These are phyloP conservation scores for Coemansia sp. DNA, from an alignment of 192 early-diverging fungal species.

Conservation along the genomic window DNA sequence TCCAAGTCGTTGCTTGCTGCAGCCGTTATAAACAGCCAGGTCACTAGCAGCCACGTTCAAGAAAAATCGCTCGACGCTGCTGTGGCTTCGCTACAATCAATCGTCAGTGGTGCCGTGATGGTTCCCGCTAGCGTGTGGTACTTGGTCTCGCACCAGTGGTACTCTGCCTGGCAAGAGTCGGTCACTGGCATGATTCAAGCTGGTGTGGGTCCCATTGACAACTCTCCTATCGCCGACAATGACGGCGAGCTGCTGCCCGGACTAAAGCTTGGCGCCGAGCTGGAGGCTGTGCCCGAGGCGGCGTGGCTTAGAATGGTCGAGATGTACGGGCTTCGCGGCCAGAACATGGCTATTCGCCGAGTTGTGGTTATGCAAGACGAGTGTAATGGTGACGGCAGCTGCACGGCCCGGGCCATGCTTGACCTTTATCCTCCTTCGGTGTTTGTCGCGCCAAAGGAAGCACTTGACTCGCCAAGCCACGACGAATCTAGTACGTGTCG, in stretches of 20 bases:
- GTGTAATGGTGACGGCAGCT: background rate
- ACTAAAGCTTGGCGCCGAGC: slow-evolving; percentile 27
- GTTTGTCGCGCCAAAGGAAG: slow-evolving; percentile 7
- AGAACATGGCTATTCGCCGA: slow-evolving; percentile 5
- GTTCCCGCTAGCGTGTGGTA: slow-evolving; percentile 52
- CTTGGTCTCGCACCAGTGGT: slow-evolving; percentile 53
- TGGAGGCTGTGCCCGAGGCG: slow-evolving; percentile 44
- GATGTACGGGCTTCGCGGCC: slow-evolving; percentile 42
- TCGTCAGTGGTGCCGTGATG: slow-evolving; percentile 23
- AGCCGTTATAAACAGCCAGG: background rate
- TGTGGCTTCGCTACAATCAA: slow-evolving; percentile 18
- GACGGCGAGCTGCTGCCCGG: slow-evolving; percentile 36
- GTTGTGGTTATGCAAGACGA: slow-evolving; percentile 13
- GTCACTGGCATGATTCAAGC: slow-evolving; percentile 20
- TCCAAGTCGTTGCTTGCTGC: background rate
- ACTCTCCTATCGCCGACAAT: slow-evolving; percentile 31
- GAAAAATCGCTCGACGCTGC: slow-evolving; percentile 9
- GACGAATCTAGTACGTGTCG: slow-evolving; percentile 5
- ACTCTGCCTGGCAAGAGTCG: slow-evolving; percentile 47
- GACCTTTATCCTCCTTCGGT: slow-evolving; percentile 30
- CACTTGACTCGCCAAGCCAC: background rate
- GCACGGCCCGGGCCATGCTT: slow-evolving; percentile 4
- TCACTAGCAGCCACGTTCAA: background rate
- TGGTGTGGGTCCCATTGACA: slow-evolving; percentile 53
- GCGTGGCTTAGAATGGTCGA: slow-evolving; percentile 54